Evolutionary conservation across 345 rosid genomes (phyloP).

Genomic region (Eucalyptus grandis): DNA sequence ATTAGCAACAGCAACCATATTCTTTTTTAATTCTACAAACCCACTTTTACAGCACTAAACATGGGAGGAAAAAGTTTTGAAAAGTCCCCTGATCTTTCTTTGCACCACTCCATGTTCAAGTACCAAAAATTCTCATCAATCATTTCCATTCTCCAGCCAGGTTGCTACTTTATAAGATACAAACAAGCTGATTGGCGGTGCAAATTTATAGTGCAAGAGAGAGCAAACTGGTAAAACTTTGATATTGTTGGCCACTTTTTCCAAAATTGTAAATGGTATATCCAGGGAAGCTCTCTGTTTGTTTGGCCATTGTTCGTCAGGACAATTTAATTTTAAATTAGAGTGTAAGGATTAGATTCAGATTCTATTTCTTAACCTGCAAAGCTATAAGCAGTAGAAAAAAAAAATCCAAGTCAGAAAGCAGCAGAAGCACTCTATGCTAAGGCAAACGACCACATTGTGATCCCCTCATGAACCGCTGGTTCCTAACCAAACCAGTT

Average conservation of each 20-base stretch:
- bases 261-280: neutral
- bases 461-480: neutral
- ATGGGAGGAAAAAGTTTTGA: neutral
- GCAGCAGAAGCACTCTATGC: neutral
- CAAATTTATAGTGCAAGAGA: neutral
- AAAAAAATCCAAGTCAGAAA: neutral
- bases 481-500: neutral
- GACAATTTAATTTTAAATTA: neutral
- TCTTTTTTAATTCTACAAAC: neutral
- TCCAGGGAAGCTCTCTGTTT: neutral
- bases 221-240: neutral
- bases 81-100: neutral
- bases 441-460: neutral
- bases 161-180: neutral
- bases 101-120: neutral
- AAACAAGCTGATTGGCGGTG: neutral
- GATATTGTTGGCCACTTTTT: neutral
- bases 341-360: neutral
- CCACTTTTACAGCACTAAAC: neutral
- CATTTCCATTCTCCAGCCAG: neutral
- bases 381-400: neutral
- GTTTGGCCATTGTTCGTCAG: neutral
- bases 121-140: neutral
- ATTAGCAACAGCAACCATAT: neutral
- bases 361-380: neutral